Percentiles rank a stretch among this genome's conserved stretches.
These are phyloP conservation scores for Buxus sempervirens DNA, from an alignment of 164 flowering plant species.

Conservation along the genomic window DNA sequence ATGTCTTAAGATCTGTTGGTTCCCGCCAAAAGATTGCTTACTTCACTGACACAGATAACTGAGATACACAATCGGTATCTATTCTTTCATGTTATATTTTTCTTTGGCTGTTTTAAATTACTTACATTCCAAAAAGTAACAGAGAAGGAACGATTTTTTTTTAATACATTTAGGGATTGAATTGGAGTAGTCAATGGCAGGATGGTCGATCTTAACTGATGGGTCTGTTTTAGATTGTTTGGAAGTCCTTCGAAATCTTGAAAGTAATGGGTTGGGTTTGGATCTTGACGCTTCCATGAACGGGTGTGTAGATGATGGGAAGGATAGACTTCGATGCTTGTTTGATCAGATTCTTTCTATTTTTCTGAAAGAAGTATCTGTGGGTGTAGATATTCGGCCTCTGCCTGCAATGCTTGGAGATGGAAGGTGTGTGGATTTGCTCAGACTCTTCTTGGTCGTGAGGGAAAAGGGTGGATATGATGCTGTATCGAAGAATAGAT, in stretches of 20 bases:
- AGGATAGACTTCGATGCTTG: constrained; percentile 17
- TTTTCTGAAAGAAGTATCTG: constrained; percentile 29
- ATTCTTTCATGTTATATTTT: too few species aligned
- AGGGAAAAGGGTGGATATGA: constrained; percentile 51
- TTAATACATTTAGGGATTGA: constrained; percentile 15
- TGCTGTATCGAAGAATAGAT: constrained; percentile 26
- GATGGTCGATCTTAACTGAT: constrained; percentile 41
- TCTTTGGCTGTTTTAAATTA: background rate
- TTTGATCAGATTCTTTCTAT: constrained; percentile 27
- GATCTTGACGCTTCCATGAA: constrained; percentile 17
- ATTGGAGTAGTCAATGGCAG: constrained; percentile 31
- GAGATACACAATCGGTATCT: background rate
- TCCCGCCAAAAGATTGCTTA: constrained; percentile 11
- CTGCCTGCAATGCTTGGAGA: constrained; percentile 56
- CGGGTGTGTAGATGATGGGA: constrained; percentile 1
- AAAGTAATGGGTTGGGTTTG: constrained; percentile 13
- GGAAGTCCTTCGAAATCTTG: constrained; percentile 20
- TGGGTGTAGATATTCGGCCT: constrained; percentile 24
- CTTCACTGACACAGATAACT: background rate
- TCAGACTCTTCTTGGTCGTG: constrained; percentile 48
- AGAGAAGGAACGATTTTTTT: background rate
- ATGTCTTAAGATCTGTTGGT: background rate
- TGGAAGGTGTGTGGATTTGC: constrained; percentile 55
- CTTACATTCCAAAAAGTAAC: background rate
- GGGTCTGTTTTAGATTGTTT: constrained; percentile 28